phyloP scores from a whole-genome alignment of 2,329 filamentous ascomycete species.

The Intubia oerlemansii region DNA sequence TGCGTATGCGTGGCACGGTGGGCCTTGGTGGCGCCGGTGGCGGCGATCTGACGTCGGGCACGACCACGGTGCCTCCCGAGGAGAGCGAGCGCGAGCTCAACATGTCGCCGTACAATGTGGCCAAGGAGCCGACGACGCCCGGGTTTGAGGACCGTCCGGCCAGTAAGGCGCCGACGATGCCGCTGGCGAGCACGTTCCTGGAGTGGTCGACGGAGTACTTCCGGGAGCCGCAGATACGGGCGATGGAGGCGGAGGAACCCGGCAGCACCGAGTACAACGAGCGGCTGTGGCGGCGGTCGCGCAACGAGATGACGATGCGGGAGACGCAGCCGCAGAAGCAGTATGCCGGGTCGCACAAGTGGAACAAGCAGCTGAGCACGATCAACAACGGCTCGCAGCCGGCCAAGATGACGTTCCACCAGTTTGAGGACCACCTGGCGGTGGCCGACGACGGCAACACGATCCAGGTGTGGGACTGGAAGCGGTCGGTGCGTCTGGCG shows the following conservation, averaged over 20 bases:
- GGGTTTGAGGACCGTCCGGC: slow-evolving; percentile 44
- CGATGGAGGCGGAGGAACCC: slow-evolving; percentile 85
- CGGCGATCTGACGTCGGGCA: too few relatives aligned
- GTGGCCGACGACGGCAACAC: slow-evolving; percentile 87
- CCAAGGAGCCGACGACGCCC: slow-evolving; percentile 59
- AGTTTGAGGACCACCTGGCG: slow-evolving; percentile 90
- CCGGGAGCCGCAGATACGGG: slow-evolving; percentile 94
- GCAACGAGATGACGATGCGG: slow-evolving; percentile 79
- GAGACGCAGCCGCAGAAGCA: slow-evolving; percentile 90
- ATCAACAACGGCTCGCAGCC: slow-evolving; percentile 83
- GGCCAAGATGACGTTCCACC: slow-evolving; percentile 85
- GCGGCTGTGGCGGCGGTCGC: slow-evolving; percentile 73
- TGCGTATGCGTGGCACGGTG: not conserved
- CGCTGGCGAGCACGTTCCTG: slow-evolving; percentile 64
- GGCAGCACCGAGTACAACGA: slow-evolving; percentile 94
- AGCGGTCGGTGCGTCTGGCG: slow-evolving; percentile 49
- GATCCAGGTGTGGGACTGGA: slow-evolving; percentile 87
- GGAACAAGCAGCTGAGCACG: slow-evolving; percentile 66
- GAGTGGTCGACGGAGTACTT: slow-evolving; percentile 98
- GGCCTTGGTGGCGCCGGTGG: not conserved
- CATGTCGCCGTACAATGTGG: slow-evolving; percentile 51
- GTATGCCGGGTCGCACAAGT: slow-evolving; percentile 63
- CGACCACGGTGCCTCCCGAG: slow-evolving; percentile 48
- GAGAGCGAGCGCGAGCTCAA: slow-evolving; percentile 48
- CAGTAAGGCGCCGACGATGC: slow-evolving; percentile 39